These are phyloP conservation scores for Scheffersomyces stipitis DNA, from an alignment of 805 yeast genomes.

Conservation along the genomic window DNA sequence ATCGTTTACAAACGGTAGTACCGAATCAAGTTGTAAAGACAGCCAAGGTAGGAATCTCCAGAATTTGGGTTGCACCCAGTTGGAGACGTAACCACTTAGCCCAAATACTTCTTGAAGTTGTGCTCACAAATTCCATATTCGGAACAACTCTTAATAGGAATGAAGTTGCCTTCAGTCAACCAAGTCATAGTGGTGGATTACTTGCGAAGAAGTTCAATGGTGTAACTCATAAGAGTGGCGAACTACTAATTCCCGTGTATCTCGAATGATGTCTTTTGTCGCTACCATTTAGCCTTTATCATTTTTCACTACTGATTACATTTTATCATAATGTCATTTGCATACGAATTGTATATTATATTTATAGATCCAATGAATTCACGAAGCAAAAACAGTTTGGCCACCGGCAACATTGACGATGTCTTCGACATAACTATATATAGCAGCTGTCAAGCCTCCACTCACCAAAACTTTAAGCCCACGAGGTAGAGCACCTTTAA, in stretches of 20 bases:
- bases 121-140: conserved; percentile 45
- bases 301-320: too few species aligned
- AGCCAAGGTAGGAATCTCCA: conserved; percentile 35
- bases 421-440: conserved; percentile 59
- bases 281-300: not conserved
- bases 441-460: conserved; percentile 66
- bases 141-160: conserved; percentile 44
- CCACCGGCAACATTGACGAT: conserved; percentile 37
- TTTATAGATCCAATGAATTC: not conserved
- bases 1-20: conserved; percentile 50
- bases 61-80: conserved; percentile 44
- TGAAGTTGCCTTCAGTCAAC: conserved; percentile 71
- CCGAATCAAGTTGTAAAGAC: conserved; percentile 42
- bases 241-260: conserved; percentile 50
- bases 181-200: conserved; percentile 62
- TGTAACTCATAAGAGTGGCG: conserved; percentile 53
- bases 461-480: conserved; percentile 67
- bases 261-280: conserved; percentile 18
- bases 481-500: conserved; percentile 52
- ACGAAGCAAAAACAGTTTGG: conserved; percentile 28
- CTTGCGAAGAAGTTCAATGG: conserved; percentile 59
- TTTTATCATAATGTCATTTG: not conserved
- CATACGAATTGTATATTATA: too few species aligned
- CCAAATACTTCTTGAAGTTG: conserved; percentile 40
- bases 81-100: conserved; percentile 57